phyloP scores from a whole-genome alignment of 1,139 yeast genomes.

The Saccharomyces hybrid region DNA sequence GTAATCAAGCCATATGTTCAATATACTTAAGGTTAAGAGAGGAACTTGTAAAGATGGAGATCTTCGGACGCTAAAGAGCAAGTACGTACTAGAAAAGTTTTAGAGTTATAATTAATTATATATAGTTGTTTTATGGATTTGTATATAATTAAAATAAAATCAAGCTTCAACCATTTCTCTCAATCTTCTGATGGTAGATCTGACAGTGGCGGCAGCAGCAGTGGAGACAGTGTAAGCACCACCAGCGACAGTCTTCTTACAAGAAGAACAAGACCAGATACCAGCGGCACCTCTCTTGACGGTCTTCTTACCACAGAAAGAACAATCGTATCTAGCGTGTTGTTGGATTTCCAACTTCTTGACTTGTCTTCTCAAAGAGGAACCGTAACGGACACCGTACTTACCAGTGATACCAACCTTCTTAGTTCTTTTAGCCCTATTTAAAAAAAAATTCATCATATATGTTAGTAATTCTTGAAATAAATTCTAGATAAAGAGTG shows the following conservation, averaged over 20 bases:
- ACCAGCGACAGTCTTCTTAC: constrained; percentile 97
- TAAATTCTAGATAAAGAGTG: neutral
- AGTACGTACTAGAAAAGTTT: neutral
- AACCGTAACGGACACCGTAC: constrained; percentile 99
- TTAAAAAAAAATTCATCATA: neutral
- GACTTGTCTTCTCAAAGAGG: constrained; percentile 99
- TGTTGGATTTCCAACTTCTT: constrained; percentile 98
- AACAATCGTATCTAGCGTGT: constrained; percentile 97
- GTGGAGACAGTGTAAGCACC: constrained; percentile 99
- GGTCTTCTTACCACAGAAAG: constrained; percentile 99
- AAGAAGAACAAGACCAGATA: constrained; percentile 95
- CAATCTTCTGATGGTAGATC: constrained; percentile 99
- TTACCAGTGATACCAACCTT: constrained; percentile 99
- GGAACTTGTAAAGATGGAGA: no score
- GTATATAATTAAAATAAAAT: constrained; percentile 23
- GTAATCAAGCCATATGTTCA: no score
- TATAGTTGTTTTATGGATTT: neutral
- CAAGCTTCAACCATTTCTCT: constrained; percentile 99
- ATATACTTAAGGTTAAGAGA: no score
- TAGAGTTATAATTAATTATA: neutral
- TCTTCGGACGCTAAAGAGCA: neutral
- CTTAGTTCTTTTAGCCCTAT: constrained; percentile 99
- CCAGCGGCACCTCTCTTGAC: constrained; percentile 98
- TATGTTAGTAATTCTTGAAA: constrained; percentile 6
- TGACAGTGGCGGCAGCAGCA: constrained; percentile 99